Base-by-base conservation (phyloP, 2,329 filamentous ascomycete species). In the Emergomyces pasteurianus region DNA sequence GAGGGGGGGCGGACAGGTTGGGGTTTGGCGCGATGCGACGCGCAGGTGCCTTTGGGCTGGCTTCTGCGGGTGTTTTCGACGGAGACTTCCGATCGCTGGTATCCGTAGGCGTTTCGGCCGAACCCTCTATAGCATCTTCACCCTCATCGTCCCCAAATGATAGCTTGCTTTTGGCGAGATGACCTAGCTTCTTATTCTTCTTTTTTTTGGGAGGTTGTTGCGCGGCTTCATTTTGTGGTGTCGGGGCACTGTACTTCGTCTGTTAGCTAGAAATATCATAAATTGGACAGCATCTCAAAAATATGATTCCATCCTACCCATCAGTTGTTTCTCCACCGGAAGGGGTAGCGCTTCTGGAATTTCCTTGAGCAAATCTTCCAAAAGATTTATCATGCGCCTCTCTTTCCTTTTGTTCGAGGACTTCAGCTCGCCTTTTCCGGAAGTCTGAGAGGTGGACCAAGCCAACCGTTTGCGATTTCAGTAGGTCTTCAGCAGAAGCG, bases 401-500 rank as follows among this genome's bases (percentile, higher is more conserved):
- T 69, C 88, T 84, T 70, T 94, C 90, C 70, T 94, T 92, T 71
- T 90, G 86, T 73, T 96, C 92, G 55, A 96, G 79, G n/a, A 92
- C 90, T 75, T 96, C 90, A 67, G 91, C 92, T 74, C 92, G 90
- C 62, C 94, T 86, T 78, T 99, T 97, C 74, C 92, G 90, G 74
- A 95, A 97, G 72, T 97, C 94, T 65, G 89, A 90, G 50, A 96
- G 86, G 61, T 89, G 85, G 59, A 97, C 92, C 2, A 99, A 86
- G 47, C 94, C 94, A 66, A 96, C 91, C 0, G 90, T 95, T 70
- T 90, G 86, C 59, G 85, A 89, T 63, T 92, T 92, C 55, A 96
- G 81, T 16, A 90, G 81, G 70, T 96, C 87, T 73, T 92, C 85
- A 1, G 89, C 88, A 0, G 88, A 88, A 66, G 87, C 81, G 64